Evolutionary conservation across 306 rosid genomes (phyloP).

Genomic region (Crotalaria pallida): DNA sequence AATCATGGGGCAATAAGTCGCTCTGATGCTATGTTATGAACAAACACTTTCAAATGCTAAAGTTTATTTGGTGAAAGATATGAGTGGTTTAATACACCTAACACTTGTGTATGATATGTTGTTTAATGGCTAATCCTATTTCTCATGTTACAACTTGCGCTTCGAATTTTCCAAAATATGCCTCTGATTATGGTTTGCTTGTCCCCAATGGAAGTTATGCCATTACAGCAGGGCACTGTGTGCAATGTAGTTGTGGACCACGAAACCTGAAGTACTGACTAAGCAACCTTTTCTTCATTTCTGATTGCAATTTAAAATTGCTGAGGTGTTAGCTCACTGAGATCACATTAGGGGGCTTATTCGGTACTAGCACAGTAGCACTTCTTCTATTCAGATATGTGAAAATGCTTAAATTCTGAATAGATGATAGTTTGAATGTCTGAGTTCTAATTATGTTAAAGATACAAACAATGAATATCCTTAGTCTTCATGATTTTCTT

Average conservation of each 20-base stretch:
- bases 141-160: conserved; percentile 63
- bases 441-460: background rate
- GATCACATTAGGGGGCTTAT: background rate
- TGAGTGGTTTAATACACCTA: background rate
- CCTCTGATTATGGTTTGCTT: conserved; percentile 74
- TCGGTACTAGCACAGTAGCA: background rate
- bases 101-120: background rate
- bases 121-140: background rate
- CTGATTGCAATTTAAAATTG: too few relatives aligned
- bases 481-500: background rate
- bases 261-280: conserved; percentile 61
- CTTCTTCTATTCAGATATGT: background rate
- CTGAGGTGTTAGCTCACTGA: too few relatives aligned
- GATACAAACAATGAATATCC: background rate
- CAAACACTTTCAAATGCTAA: background rate
- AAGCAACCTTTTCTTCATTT: conserved; percentile 5
- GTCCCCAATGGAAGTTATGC: conserved; percentile 96
- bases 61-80: too few relatives aligned
- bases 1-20: too few relatives aligned
- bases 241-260: conserved; percentile 96
- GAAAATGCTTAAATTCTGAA: background rate
- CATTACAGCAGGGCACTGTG: conserved; percentile 85
- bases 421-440: background rate
- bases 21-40: too few relatives aligned
- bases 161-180: conserved; percentile 60